Evolutionary conservation across 345 rosid genomes (phyloP).

Genomic region (Corchorus capsularis): DNA sequence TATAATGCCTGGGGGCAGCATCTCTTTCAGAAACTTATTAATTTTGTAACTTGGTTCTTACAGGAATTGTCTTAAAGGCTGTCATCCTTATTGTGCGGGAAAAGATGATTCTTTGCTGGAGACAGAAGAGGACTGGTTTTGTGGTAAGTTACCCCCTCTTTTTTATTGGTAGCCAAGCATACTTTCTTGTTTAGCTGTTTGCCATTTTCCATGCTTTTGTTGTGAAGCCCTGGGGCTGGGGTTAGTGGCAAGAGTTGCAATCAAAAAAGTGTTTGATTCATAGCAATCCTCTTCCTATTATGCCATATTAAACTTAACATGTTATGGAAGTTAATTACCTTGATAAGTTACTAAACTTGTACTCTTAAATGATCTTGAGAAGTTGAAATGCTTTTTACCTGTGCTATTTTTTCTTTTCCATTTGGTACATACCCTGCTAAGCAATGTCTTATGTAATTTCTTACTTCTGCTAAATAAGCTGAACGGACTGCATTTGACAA

Average conservation of each 20-base stretch:
- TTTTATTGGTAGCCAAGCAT: neutral
- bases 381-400: neutral
- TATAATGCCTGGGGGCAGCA: neutral
- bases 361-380: neutral
- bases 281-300: neutral
- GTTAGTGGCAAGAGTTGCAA: neutral
- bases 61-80: slow-evolving; percentile 54
- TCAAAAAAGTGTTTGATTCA: neutral
- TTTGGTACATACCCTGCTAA: neutral
- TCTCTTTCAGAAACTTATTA: neutral
- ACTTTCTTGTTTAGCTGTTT: neutral
- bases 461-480: neutral
- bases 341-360: neutral
- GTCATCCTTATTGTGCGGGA: slow-evolving; percentile 43
- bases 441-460: neutral
- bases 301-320: neutral
- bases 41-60: slow-evolving; percentile 5
- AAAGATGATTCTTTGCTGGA: slow-evolving; percentile 38
- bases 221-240: neutral
- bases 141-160: slow-evolving; percentile 36
- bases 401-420: too few relatives aligned
- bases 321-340: neutral
- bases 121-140: slow-evolving; percentile 35
- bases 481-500: neutral
- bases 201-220: neutral